phyloP scores from a whole-genome alignment of 2,329 filamentous ascomycete genomes.

The Fusarium armeniacum region DNA sequence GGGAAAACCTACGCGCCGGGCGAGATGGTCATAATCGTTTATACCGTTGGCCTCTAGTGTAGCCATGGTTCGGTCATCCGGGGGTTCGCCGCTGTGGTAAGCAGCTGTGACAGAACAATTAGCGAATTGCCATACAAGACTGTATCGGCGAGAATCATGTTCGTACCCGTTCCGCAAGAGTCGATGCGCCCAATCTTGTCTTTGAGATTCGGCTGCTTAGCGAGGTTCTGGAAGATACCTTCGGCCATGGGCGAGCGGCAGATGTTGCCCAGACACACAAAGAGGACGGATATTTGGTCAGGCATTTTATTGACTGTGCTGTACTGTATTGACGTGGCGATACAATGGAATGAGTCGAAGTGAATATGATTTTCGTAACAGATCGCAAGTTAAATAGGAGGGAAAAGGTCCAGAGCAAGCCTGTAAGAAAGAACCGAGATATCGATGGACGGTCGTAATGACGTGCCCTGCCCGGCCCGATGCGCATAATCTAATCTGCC shows the following conservation, averaged over 20 bases:
- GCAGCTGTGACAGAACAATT: slow-evolving; percentile 65
- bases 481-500: slow-evolving; percentile 47
- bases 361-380: not conserved
- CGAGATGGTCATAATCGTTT: slow-evolving; percentile 80
- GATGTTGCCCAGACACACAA: slow-evolving; percentile 98
- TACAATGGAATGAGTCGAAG: slow-evolving; percentile 3
- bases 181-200: slow-evolving; percentile 78
- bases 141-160: slow-evolving; percentile 5
- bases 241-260: slow-evolving; percentile 96
- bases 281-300: slow-evolving; percentile 78
- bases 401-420: not conserved
- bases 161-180: slow-evolving; percentile 83
- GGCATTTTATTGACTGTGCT: slow-evolving; percentile 51
- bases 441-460: slow-evolving; percentile 43
- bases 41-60: slow-evolving; percentile 83
- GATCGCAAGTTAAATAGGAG: slow-evolving; percentile 14
- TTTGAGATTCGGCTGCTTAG: slow-evolving; percentile 71
- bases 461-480: slow-evolving; percentile 48
- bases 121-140: slow-evolving; percentile 5
- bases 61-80: slow-evolving; percentile 86
- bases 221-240: slow-evolving; percentile 85
- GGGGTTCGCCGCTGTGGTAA: slow-evolving; percentile 83
- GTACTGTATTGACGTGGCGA: not conserved
- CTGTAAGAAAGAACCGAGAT: slow-evolving; percentile 36
- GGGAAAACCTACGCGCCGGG: slow-evolving; percentile 74